Conservation (phyloP, 108 stramenopile species). For the Discostella pseudostelligera region DNA sequence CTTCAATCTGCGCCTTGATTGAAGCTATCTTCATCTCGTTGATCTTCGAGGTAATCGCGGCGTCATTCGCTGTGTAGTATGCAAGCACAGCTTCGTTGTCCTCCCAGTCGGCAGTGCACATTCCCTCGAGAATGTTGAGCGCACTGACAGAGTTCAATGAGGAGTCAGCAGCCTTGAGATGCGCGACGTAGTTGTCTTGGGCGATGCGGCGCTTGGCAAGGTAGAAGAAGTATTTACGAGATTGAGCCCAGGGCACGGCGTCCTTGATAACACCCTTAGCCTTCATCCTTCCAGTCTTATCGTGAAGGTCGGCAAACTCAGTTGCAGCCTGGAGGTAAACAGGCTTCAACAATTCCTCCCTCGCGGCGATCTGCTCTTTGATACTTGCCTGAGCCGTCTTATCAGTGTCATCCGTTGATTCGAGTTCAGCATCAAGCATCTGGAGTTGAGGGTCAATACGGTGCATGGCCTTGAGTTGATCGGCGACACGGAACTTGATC, state of each 20-base stretch:
- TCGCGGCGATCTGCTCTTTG: slow-evolving; percentile 82
- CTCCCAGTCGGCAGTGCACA: slow-evolving; percentile 71
- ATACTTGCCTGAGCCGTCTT: slow-evolving; percentile 57
- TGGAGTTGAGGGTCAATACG: slow-evolving; percentile 84
- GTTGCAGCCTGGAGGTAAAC: slow-evolving; percentile 95
- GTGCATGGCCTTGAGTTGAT: slow-evolving; percentile 87
- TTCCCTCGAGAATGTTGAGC: slow-evolving; percentile 52
- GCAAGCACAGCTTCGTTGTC: slow-evolving; percentile 76
- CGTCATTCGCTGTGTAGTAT: slow-evolving; percentile 60
- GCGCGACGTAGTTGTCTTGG: slow-evolving; percentile 79
- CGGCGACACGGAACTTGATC: slow-evolving; percentile 95
- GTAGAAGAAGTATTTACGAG: slow-evolving; percentile 95
- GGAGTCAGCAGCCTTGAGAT: slow-evolving; percentile 57
- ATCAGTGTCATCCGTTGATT: slow-evolving; percentile 71
- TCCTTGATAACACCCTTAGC: slow-evolving; percentile 96
- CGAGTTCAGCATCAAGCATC: slow-evolving; percentile 86
- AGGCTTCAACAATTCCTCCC: slow-evolving; percentile 90
- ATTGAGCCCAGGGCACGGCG: slow-evolving; percentile 88
- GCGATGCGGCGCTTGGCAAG: slow-evolving; percentile 90
- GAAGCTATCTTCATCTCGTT: slow-evolving; percentile 57
- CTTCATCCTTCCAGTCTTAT: slow-evolving; percentile 98
- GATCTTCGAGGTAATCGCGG: slow-evolving; percentile 59
- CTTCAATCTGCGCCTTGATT: slow-evolving; percentile 76
- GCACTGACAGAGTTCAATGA: slow-evolving; percentile 52
- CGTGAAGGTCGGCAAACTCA: slow-evolving; percentile 97